phyloP scores from a whole-genome alignment of 2,329 filamentous ascomycete species.

The Colletotrichum neosansevieriae region DNA sequence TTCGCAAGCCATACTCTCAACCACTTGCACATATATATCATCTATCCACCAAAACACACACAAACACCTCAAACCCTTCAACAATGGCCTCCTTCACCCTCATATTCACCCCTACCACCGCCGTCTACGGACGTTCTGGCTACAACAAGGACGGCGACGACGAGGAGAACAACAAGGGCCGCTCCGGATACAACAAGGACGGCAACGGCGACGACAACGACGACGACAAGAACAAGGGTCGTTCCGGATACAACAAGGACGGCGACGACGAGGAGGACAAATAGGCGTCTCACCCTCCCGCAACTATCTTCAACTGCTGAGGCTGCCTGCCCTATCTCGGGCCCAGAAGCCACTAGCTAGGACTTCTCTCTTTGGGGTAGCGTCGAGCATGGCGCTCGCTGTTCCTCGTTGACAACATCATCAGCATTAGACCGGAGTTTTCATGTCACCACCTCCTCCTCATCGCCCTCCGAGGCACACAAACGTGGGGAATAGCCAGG shows the following conservation, averaged over 20 bases:
- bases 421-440: slow-evolving; percentile 38
- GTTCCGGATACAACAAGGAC: slow-evolving; percentile 62
- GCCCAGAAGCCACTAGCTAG: background rate
- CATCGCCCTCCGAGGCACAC: background rate
- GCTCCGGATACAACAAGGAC: slow-evolving; percentile 56
- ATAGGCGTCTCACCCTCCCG: slow-evolving; percentile 40
- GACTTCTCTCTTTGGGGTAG: background rate
- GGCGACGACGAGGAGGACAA: slow-evolving; percentile 53
- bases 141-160: slow-evolving; percentile 56
- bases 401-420: slow-evolving; percentile 1
- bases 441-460: background rate
- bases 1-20: slow-evolving; percentile 44
- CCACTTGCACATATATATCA: slow-evolving; percentile 41
- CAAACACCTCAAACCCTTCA: slow-evolving; percentile 44
- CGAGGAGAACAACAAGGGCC: slow-evolving; percentile 50
- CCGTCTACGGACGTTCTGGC: slow-evolving; percentile 56
- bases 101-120: slow-evolving; percentile 48
- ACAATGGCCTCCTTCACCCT: slow-evolving; percentile 54
- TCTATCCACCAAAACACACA: background rate
- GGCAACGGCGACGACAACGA: slow-evolving; percentile 49
- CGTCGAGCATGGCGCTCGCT: background rate
- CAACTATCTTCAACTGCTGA: slow-evolving; percentile 8
- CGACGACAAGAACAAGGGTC: slow-evolving; percentile 54
- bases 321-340: slow-evolving; percentile 5
- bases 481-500: background rate